Evolutionary conservation across 768 basidiomycete genomes (phyloP), one percentile per base, ranked within the genome.

Genomic region (Clavaria fumosa): DNA sequence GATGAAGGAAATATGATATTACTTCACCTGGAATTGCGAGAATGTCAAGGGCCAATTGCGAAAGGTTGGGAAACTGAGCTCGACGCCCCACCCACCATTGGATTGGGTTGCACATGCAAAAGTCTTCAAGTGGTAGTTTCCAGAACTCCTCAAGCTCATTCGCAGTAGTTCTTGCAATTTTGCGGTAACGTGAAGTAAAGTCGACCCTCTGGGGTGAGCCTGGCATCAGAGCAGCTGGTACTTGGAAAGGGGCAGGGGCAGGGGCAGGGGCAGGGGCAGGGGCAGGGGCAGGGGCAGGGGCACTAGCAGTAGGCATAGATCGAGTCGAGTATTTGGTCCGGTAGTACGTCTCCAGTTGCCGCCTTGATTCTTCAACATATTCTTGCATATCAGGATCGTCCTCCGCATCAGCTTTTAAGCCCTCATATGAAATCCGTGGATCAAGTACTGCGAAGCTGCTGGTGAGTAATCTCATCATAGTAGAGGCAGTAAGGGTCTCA

Each of bases 391-490:
- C 22, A 7, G 20, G 19, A 28, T 60, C 57, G 26, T 47, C 39
- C 1, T 38, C 26, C 19, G 43, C 53, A 18, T 57, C 54, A 0
- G 20, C 27, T 7, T 35, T 28, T 1, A 57, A 20, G 2, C 41
- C 47, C 2, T 44, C 34, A 28, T 53, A 55, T 3, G 50, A 46
- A n/a, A 60, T 55, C 3, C 54, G 48, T 18, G 56, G 58, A 35
- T 60, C 57, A 5, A 60, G 47, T 5, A 60, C 58, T 60, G 32
- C 35, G 31, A 31, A 35, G 17, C 17, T 24, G 26, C 38, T 23
- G 21, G 15, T 24, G 28, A 18, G 33, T 15, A 19, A 31, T 15
- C 18, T 38, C 12, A 36, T 15, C 11, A 9, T 36, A 31, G 35
- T 15, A 19, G 19, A 19, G 22, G 10, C 34, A 19, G 7, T 15